Evolutionary conservation across 228 moss, liverwort and hornwort genomes (phyloP).

Genomic region (Sphagnum magellanicum): DNA sequence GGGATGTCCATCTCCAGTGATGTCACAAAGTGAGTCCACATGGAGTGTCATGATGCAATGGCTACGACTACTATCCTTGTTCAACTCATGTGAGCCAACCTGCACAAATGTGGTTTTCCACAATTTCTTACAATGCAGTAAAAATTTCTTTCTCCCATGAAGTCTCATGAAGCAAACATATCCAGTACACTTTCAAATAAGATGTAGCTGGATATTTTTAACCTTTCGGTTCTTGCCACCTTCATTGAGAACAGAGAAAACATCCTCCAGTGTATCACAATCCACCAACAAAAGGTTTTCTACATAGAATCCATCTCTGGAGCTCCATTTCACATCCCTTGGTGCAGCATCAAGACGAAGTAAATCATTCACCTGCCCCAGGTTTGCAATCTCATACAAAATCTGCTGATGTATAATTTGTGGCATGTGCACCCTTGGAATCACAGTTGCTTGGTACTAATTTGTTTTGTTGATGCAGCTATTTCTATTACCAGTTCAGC

Average conservation of each 20-base stretch:
- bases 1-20: constrained; percentile 36
- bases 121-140: too few relatives aligned
- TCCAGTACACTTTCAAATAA: too few relatives aligned
- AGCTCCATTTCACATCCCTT: constrained; percentile 86
- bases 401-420: background rate
- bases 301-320: constrained; percentile 84
- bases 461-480: too few relatives aligned
- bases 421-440: too few relatives aligned
- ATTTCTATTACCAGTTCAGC: too few relatives aligned
- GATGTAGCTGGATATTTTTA: background rate
- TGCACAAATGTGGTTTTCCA: constrained; percentile 6
- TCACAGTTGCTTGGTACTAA: too few relatives aligned
- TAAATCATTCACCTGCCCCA: constrained; percentile 81
- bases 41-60: constrained; percentile 98
- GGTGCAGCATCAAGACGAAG: constrained; percentile 73
- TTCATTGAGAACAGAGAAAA: constrained; percentile 77
- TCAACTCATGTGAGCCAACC: constrained; percentile 94
- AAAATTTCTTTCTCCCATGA: too few relatives aligned
- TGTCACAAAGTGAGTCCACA: constrained; percentile 59
- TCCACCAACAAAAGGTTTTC: constrained; percentile 82
- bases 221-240: constrained; percentile 88
- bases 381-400: constrained; percentile 20
- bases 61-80: constrained; percentile 93
- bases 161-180: too few relatives aligned
- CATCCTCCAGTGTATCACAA: constrained; percentile 81